Conservation (phyloP, 2,329 filamentous ascomycete species). For the Trichoderma sp. region DNA sequence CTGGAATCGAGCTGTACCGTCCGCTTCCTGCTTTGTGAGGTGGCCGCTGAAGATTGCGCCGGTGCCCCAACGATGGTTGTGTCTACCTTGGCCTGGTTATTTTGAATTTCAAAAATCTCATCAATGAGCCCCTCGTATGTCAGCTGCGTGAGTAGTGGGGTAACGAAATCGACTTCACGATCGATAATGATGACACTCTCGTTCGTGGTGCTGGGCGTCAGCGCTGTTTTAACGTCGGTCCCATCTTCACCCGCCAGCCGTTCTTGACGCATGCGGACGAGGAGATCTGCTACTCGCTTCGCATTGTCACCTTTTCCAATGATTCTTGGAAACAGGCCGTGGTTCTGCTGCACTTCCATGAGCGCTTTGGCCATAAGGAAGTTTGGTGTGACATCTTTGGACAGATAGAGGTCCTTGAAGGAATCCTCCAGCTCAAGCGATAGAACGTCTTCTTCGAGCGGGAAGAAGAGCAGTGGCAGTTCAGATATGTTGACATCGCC, state of each 20-base stretch:
- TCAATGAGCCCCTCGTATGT: slow-evolving; percentile 97
- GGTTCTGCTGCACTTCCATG: slow-evolving; percentile 89
- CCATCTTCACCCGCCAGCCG: slow-evolving; percentile 77
- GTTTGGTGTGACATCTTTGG: slow-evolving; percentile 88
- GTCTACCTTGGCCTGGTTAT: slow-evolving; percentile 92
- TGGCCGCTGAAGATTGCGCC: slow-evolving; percentile 61
- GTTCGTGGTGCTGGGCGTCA: slow-evolving; percentile 83
- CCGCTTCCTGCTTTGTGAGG: slow-evolving; percentile 69
- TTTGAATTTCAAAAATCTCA: slow-evolving; percentile 86
- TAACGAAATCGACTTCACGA: slow-evolving; percentile 91
- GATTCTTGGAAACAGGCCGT: slow-evolving; percentile 92
- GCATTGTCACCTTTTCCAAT: slow-evolving; percentile 96
- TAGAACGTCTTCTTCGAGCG: slow-evolving; percentile 86
- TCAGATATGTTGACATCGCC: slow-evolving; percentile 90
- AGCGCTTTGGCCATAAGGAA: slow-evolving; percentile 88
- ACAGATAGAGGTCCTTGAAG: slow-evolving; percentile 84
- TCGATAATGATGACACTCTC: slow-evolving; percentile 95
- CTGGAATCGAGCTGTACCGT: slow-evolving; percentile 88
- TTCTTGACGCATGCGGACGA: slow-evolving; percentile 91
- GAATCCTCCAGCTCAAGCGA: slow-evolving; percentile 88
- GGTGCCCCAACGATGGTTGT: slow-evolving; percentile 83
- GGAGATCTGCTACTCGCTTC: slow-evolving; percentile 81
- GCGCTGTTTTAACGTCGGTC: slow-evolving; percentile 64
- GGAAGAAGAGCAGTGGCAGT: slow-evolving; percentile 86
- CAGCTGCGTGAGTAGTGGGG: slow-evolving; percentile 87